Percentiles rank a stretch among this genome's conserved stretches.
Evolutionary conservation across 1,139 yeast genomes (phyloP).

Genomic region (Kodamaea sp.): DNA sequence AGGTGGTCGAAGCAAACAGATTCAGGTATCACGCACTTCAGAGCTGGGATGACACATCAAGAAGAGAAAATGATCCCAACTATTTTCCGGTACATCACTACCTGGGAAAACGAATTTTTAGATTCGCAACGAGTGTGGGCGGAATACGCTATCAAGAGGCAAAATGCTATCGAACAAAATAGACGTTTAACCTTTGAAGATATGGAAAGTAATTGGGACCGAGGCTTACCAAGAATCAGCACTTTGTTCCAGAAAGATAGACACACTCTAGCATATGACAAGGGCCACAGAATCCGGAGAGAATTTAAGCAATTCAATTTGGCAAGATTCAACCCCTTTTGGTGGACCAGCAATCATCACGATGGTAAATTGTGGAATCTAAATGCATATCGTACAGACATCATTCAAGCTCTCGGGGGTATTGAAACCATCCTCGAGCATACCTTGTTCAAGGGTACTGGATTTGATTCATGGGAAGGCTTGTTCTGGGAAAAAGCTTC

Average conservation of each 20-base stretch:
- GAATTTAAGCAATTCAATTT: conserved; percentile 75
- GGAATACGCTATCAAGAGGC: conserved; percentile 87
- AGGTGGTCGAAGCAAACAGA: conserved; percentile 93
- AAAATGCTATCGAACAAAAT: conserved; percentile 83
- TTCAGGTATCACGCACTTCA: conserved; percentile 90
- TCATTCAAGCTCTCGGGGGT: conserved; percentile 96
- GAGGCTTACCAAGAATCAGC: conserved; percentile 95
- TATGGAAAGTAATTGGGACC: conserved; percentile 90
- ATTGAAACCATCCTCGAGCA: conserved; percentile 95
- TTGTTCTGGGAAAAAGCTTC: conserved; percentile 97
- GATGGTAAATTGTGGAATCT: conserved; percentile 97
- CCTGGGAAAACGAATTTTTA: conserved; percentile 95
- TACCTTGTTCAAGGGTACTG: conserved; percentile 93
- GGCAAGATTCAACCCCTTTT: conserved; percentile 79
- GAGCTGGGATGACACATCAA: conserved; percentile 88
- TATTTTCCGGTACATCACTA: conserved; percentile 83
- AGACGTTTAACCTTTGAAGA: conserved; percentile 90
- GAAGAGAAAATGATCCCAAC: conserved; percentile 88
- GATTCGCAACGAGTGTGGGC: conserved; percentile 99
- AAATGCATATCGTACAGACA: conserved; percentile 91
- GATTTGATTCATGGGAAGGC: conserved; percentile 98
- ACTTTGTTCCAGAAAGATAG: conserved; percentile 94
- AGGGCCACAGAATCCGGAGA: conserved; percentile 85
- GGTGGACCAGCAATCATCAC: conserved; percentile 95
- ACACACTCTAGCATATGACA: conserved; percentile 91